Evolutionary conservation across 306 rosid species (phyloP), one percentile per base, ranked within the genome.

Genomic region (Bauhinia variegata): DNA sequence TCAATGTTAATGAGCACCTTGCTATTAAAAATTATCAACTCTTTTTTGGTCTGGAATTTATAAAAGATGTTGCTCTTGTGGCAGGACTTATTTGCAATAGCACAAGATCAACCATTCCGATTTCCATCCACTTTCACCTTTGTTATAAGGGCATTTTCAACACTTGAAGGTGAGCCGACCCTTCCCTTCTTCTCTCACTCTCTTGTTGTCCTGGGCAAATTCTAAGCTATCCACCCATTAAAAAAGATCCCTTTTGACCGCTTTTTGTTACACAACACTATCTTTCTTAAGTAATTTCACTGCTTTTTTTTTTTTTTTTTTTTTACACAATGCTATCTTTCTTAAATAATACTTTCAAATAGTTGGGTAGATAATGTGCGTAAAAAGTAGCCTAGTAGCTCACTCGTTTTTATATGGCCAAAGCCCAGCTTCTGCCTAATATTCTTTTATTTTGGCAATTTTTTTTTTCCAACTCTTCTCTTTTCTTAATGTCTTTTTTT

Each of bases 111-210:
- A 48, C 97, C 96, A 14, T 88, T 91, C 55, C 91, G 95, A 18
- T 91, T 91, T 75, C 97, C 97, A 16, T 87, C 97, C 43, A 87
- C 96, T 47, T 85, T 91, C 80, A 87, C 96, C 42, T 91, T 91
- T 79, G 96, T 91, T 52, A 38, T 88, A 31, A 83, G 90, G 68
- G 95, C 97, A 65, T 91, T 91, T 83, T 91, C 96, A 62, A 88
- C 95, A n/a, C 86, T 88, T 5, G 95, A 91, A 91, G 96, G 96
- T 91, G 50, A 66, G 32, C 75, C 71, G 32, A 73, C 71, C 42
- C 56, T 74, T 69, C 60, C 57, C 60, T n/a, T n/a, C n/a, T n/a
- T n/a, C n/a, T n/a, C 32, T 56, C 63, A 50, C 38, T 54, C 36
- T 12, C n/a, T n/a, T n/a, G n/a, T n/a, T n/a, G n/a, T n/a, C n/a